Conservation (phyloP, 495 filamentous ascomycete species). For the Bacidia rubella region DNA sequence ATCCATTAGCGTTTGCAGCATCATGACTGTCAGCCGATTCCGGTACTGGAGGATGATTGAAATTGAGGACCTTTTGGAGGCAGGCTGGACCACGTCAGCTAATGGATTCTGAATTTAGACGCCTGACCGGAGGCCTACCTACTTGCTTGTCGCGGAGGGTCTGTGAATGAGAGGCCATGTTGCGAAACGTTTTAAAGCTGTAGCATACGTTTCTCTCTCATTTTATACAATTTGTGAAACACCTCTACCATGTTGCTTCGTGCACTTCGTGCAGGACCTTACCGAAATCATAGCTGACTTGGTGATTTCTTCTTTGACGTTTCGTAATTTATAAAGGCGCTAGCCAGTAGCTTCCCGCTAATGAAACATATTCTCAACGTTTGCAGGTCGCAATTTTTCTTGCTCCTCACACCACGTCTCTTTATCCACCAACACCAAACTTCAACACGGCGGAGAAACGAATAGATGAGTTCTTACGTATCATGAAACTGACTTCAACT, state of each 20-base stretch:
- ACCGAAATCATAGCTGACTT: too few species aligned
- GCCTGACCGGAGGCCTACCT: constrained; percentile 42
- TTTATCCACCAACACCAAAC: neutral
- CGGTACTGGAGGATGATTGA: constrained; percentile 60
- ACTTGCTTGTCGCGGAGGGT: constrained; percentile 94
- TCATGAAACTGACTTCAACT: neutral
- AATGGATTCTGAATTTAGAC: constrained; percentile 6
- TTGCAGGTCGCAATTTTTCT: neutral
- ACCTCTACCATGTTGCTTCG: too few species aligned
- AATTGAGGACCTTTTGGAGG: constrained; percentile 88
- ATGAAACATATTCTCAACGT: neutral
- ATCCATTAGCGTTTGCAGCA: constrained; percentile 36
- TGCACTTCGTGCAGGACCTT: too few species aligned
- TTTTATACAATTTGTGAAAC: too few species aligned
- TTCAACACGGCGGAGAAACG: neutral
- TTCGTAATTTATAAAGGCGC: too few species aligned
- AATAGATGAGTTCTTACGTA: neutral
- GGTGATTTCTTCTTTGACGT: too few species aligned
- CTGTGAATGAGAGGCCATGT: constrained; percentile 59
- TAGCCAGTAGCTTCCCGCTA: too few species aligned
- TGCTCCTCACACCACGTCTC: neutral
- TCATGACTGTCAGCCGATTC: constrained; percentile 44
- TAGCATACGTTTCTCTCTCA: constrained; percentile 12
- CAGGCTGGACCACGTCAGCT: constrained; percentile 48
- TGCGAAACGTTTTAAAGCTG: constrained; percentile 12